Conservation (phyloP, 331 rosid species). For the Quercus phellos region DNA sequence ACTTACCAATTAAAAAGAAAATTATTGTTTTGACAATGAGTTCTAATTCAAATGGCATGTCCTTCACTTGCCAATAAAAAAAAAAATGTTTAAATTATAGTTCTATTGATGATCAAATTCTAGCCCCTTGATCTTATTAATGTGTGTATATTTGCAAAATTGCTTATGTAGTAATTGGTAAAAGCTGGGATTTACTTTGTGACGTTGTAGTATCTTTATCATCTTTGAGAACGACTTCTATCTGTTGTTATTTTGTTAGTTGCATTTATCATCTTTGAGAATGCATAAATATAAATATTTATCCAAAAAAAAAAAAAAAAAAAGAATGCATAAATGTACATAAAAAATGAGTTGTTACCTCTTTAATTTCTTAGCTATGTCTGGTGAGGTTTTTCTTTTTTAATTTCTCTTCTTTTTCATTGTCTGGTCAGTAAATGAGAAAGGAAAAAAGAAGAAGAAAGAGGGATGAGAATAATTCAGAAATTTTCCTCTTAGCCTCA, state of each 20-base stretch:
- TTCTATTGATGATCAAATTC: not conserved
- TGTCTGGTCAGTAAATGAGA: not conserved
- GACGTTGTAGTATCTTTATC: not conserved
- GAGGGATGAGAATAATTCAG: not conserved
- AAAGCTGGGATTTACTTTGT: not conserved
- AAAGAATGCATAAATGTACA: not conserved
- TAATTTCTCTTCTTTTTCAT: not conserved
- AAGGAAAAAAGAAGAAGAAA: not conserved
- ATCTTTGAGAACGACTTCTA: not conserved
- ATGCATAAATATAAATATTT: not conserved
- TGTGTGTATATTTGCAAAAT: not conserved
- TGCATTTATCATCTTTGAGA: not conserved
- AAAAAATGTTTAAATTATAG: not conserved
- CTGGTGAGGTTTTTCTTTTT: not conserved
- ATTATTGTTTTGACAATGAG: no score
- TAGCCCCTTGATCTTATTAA: not conserved
- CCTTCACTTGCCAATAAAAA: no score
- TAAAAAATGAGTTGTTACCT: not conserved
- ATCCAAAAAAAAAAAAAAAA: no score
- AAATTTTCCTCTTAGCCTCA: not conserved
- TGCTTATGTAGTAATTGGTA: not conserved
- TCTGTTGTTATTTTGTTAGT: not conserved
- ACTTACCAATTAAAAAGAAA: no score
- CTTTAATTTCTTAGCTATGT: not conserved
- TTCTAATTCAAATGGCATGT: no score